Conservation (phyloP, 2,329 filamentous ascomycete species). For the Penicillium verrucosum region DNA sequence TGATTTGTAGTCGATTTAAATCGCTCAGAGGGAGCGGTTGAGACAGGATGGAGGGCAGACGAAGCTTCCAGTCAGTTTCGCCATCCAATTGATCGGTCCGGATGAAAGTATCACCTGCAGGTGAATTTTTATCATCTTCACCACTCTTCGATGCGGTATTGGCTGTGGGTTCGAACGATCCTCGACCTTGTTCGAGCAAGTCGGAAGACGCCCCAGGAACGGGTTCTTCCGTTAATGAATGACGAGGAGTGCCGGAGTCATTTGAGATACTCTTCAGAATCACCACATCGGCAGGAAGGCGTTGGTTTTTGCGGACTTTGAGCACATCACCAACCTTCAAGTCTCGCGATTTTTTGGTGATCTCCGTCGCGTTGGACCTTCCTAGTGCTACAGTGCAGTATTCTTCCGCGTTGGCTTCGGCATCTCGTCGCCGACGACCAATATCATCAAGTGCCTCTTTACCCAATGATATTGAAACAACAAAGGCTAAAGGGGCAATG, state of each 20-base stretch:
- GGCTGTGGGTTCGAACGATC: slow-evolving; percentile 14
- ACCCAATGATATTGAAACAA: slow-evolving; percentile 84
- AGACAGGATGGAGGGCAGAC: slow-evolving; percentile 79
- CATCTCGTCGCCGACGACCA: slow-evolving; percentile 76
- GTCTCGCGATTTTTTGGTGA: slow-evolving; percentile 78
- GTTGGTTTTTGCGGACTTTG: slow-evolving; percentile 85
- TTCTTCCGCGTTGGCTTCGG: slow-evolving; percentile 88
- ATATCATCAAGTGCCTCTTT: slow-evolving; percentile 97
- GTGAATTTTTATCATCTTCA: slow-evolving; percentile 33
- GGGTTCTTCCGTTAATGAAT: slow-evolving; percentile 19
- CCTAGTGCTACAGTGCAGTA: slow-evolving; percentile 76
- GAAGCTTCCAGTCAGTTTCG: slow-evolving; percentile 97
- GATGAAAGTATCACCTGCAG: slow-evolving; percentile 84
- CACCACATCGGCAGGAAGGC: slow-evolving; percentile 90
- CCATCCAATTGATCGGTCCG: slow-evolving; percentile 95
- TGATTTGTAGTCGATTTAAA: slow-evolving; percentile 64
- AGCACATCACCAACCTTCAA: slow-evolving; percentile 94
- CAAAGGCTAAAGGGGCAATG: slow-evolving; percentile 85
- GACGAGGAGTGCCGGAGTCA: slow-evolving; percentile 34
- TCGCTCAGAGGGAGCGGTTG: slow-evolving; percentile 73
- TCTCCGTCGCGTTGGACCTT: slow-evolving; percentile 56
- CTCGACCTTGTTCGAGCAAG: slow-evolving; percentile 26
- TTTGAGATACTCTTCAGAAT: slow-evolving; percentile 80
- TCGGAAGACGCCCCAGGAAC: slow-evolving; percentile 16
- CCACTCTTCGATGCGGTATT: slow-evolving; percentile 13